phyloP scores from a whole-genome alignment of 805 yeast species.

The Ogataea henricii region DNA sequence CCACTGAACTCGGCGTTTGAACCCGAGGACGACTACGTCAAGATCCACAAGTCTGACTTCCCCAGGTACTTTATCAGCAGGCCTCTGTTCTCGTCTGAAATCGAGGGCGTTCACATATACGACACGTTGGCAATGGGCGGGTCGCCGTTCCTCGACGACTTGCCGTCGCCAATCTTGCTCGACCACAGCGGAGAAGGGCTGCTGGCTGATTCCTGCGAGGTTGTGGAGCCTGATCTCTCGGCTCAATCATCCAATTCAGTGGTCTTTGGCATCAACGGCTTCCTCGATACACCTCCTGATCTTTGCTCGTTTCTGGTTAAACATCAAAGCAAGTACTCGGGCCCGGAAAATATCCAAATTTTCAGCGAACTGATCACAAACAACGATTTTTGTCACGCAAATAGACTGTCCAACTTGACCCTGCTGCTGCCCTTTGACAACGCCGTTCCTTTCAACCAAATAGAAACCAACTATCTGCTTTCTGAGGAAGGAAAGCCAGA shows the following conservation, averaged over 20 bases:
- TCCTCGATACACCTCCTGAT: slow-evolving; percentile 42
- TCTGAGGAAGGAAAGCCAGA: slow-evolving; percentile 35
- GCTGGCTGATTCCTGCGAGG: slow-evolving; percentile 46
- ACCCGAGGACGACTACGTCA: slow-evolving; percentile 8
- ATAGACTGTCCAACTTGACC: slow-evolving; percentile 39
- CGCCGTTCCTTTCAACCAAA: slow-evolving; percentile 34
- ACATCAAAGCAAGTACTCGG: slow-evolving; percentile 17
- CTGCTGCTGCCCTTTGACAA: slow-evolving; percentile 51
- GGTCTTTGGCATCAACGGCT: slow-evolving; percentile 61
- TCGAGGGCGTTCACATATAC: slow-evolving; percentile 32
- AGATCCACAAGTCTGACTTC: slow-evolving; percentile 21
- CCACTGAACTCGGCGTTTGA: slow-evolving; percentile 78
- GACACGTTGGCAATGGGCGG: slow-evolving; percentile 27
- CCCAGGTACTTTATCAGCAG: slow-evolving; percentile 38
- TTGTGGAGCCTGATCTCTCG: slow-evolving; percentile 56
- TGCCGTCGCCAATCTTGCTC: slow-evolving; percentile 36
- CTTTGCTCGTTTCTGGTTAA: slow-evolving; percentile 38
- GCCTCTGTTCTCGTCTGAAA: slow-evolving; percentile 31
- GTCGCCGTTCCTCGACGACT: slow-evolving; percentile 19
- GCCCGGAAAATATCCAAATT: slow-evolving; percentile 17
- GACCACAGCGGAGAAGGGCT: slow-evolving; percentile 33
- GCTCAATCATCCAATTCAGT: slow-evolving; percentile 67
- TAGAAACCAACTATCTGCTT: slow-evolving; percentile 48
- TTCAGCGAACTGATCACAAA: slow-evolving; percentile 23
- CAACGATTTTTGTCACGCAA: slow-evolving; percentile 22